Evolutionary conservation across 331 rosid genomes (phyloP).

Genomic region (Pyracantha coccinea): DNA sequence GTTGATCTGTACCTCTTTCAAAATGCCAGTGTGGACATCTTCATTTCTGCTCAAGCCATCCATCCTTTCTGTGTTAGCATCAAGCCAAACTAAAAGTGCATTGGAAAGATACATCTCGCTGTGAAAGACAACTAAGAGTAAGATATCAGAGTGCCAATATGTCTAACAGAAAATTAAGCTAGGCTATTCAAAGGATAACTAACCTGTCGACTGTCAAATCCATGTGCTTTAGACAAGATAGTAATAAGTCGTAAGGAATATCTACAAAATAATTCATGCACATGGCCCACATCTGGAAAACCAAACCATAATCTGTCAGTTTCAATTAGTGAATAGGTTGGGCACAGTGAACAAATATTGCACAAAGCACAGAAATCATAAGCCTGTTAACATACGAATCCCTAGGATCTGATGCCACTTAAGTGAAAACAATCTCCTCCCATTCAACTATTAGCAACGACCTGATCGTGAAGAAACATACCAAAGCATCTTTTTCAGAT

Average conservation of each 20-base stretch:
- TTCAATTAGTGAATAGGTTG: neutral
- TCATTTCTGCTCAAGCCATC: conserved; percentile 33
- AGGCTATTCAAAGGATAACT: conserved; percentile 12
- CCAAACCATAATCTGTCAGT: conserved; percentile 9
- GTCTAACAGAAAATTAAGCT: conserved; percentile 1
- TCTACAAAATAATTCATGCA: conserved; percentile 24
- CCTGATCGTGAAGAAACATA: neutral
- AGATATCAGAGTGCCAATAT: conserved; percentile 18
- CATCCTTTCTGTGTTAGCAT: conserved; percentile 30
- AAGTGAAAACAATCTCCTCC: neutral
- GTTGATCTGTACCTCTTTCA: conserved; percentile 43
- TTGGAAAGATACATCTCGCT: conserved; percentile 71
- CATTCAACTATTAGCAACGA: neutral
- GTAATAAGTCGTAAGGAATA: conserved; percentile 48
- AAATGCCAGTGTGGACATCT: conserved; percentile 23
- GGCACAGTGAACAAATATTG: neutral
- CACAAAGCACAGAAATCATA: neutral
- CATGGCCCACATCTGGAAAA: conserved; percentile 61
- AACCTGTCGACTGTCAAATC: conserved; percentile 73
- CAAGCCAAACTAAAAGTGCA: conserved; percentile 63
- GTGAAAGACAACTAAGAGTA: conserved; percentile 22
- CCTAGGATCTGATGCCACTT: neutral
- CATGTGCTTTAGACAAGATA: conserved; percentile 44
- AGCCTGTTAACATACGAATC: neutral
- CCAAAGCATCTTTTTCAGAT: neutral